Conservation (phyloP, 176 grass and related monocot species). For the Oropetium thomaeum region DNA sequence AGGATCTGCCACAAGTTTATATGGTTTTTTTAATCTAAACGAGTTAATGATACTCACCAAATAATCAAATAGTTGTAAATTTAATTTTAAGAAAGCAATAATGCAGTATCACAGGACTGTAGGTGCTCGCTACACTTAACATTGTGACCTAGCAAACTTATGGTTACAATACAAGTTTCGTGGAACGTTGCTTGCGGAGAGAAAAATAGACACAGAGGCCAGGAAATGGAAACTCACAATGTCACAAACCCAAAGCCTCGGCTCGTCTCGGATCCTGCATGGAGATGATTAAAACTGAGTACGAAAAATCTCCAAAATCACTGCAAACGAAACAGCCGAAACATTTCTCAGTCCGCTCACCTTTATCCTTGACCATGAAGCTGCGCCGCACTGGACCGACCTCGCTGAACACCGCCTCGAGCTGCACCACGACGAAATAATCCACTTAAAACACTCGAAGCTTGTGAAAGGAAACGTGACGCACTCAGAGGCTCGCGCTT, state of each 20-base stretch:
- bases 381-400: conserved; percentile 90
- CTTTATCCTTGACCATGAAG: conserved; percentile 84
- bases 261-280: conserved; percentile 71
- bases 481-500: conserved; percentile 14
- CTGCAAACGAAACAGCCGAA: neutral
- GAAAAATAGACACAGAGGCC: neutral
- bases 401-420: conserved; percentile 82
- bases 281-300: neutral
- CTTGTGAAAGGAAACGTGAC: neutral
- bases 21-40: neutral
- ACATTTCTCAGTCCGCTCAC: conserved; percentile 22
- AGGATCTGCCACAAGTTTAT: neutral
- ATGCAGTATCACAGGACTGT: neutral
- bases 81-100: neutral
- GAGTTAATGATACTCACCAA: neutral
- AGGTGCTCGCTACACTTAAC: neutral
- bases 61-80: neutral
- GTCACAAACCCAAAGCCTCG: conserved; percentile 84
- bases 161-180: neutral
- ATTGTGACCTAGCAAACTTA: neutral
- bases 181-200: neutral
- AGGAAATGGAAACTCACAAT: conserved; percentile 60
- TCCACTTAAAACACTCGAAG: neutral
- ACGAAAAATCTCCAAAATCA: neutral
- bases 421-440: conserved; percentile 37